Conservation (phyloP, 1,284 basidiomycete species). For the Moniliella sp. region DNA sequence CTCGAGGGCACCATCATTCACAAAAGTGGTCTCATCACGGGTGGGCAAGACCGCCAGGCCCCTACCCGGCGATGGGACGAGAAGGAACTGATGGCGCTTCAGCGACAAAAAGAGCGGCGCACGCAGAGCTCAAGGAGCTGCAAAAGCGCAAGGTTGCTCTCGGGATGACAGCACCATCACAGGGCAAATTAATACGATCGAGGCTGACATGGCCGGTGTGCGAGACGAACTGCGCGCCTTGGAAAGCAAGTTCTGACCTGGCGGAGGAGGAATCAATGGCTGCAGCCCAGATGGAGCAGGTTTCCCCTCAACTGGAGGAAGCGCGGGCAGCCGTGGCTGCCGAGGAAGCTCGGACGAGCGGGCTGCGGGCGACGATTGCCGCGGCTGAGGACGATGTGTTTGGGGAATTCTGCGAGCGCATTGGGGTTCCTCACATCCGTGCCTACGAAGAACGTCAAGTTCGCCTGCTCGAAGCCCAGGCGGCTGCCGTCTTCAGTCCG, state of each 20-base stretch:
- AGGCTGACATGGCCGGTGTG: slow-evolving; percentile 50
- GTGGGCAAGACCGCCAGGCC: slow-evolving; percentile 54
- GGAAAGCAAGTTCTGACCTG: no score
- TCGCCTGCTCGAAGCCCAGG: slow-evolving; percentile 63
- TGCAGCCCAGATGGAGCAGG: no score
- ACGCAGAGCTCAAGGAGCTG: slow-evolving; percentile 60
- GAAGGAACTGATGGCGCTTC: slow-evolving; percentile 68
- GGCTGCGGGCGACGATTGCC: slow-evolving; percentile 9
- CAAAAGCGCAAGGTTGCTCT: slow-evolving; percentile 56
- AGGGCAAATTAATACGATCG: slow-evolving; percentile 54
- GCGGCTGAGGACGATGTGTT: slow-evolving; percentile 62
- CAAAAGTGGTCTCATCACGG: slow-evolving; percentile 88
- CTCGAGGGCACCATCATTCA: slow-evolving; percentile 91
- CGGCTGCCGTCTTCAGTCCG: slow-evolving; percentile 57
- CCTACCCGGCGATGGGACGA: slow-evolving; percentile 50
- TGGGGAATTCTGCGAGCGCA: slow-evolving; percentile 53
- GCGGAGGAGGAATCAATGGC: no score
- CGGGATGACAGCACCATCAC: slow-evolving; percentile 61
- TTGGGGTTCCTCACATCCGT: slow-evolving; percentile 62
- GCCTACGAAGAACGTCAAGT: slow-evolving; percentile 90
- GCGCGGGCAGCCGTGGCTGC: slow-evolving; percentile 41
- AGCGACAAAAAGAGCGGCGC: slow-evolving; percentile 45
- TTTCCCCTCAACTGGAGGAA: slow-evolving; percentile 6
- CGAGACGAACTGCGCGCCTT: slow-evolving; percentile 51
- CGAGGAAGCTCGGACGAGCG: slow-evolving; percentile 32